These are phyloP conservation scores for Gracilaria vermiculophylla DNA, from an alignment of 23 red algal species.

Conservation along the genomic window DNA sequence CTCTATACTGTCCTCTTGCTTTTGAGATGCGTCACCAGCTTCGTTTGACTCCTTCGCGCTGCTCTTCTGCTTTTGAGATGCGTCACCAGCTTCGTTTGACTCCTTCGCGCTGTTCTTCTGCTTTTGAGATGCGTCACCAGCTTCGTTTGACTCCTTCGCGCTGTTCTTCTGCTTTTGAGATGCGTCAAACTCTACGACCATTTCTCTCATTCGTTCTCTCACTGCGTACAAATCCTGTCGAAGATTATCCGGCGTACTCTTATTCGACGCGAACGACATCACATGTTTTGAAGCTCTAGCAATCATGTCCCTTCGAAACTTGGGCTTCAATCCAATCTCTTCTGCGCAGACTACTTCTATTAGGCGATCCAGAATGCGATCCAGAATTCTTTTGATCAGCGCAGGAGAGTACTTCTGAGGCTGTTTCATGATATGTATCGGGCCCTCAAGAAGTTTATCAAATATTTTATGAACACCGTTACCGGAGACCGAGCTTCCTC, in stretches of 20 bases:
- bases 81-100: background rate
- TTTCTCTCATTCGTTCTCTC: slow-evolving; percentile 21
- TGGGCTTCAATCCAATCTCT: slow-evolving; percentile 10
- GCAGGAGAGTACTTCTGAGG: slow-evolving; percentile 1
- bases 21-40: too few relatives aligned
- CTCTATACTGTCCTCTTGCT: too few relatives aligned
- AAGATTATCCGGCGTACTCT: slow-evolving; percentile 25
- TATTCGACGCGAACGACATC: slow-evolving; percentile 54
- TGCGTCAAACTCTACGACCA: slow-evolving; percentile 1
- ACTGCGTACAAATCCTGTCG: slow-evolving; percentile 49
- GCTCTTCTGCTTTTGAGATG: background rate
- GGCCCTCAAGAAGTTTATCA: slow-evolving; percentile 14
- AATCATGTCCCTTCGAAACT: slow-evolving; percentile 43
- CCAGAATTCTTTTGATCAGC: slow-evolving; percentile 10
- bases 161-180: background rate
- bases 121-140: too few relatives aligned
- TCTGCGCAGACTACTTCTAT: background rate
- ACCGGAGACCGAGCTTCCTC: background rate
- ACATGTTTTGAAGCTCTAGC: slow-evolving; percentile 35
- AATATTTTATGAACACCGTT: slow-evolving; percentile 45
- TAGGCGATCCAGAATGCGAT: slow-evolving; percentile 25
- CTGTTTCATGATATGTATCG: slow-evolving; percentile 8
- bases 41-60: background rate
- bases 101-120: background rate
- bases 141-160: background rate